Base-by-base conservation (phyloP, 2,329 filamentous ascomycete species). In the Epichloe amarillans region DNA sequence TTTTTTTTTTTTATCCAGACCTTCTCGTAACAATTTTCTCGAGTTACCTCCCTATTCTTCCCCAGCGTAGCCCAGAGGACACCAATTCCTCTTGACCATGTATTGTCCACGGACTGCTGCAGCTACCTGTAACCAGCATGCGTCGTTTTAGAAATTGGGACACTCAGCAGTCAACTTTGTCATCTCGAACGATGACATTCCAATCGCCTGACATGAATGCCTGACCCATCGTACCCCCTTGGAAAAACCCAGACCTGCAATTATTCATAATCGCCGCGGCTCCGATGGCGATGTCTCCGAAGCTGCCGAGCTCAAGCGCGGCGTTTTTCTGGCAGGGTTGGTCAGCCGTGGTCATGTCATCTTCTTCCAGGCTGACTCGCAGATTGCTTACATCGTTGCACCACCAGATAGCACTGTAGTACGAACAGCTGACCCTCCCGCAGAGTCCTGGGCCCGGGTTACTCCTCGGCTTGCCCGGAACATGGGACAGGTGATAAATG, bases 361-460 rank as follows among this genome's bases (percentile, higher is more conserved):
- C 12, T 38, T 38, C 11, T 38, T 38, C 15, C 15, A 30, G 36
- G 36, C 36, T 1, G 12, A 38, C 7, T 37, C 15, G n/a, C 15
- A 37, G 30, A 21, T 30, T 30, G 17, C 49, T 33, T 46, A 47
- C 43, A 39, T 54, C 38, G 45, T 52, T 46, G 42, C 49, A 50
- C 49, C 49, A 50, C 49, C 49, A 50, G 33, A 50, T 50, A 7
- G 42, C 35, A 15, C 21, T 30, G 12, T 23, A 0, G 5, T 26
- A 46, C 11, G 49, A 41, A 11, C 49, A 50, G 19, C 49, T 46
- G 5, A 46, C 33, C n/a, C 47, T 39, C 5, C 21, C 49, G n/a
- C 49, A 50, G 11, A 10, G 35, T 12, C 14, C 21, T 15, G 42
- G 49, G 5, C 49, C 49, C 6, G 42, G 10, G 3, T 17, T 19